A percentile compares a stretch with the other conserved stretches of the same genome.
Evolutionary conservation across 2,329 filamentous ascomycete genomes (phyloP).

Genomic region (Fusarium solani-melongenae): DNA sequence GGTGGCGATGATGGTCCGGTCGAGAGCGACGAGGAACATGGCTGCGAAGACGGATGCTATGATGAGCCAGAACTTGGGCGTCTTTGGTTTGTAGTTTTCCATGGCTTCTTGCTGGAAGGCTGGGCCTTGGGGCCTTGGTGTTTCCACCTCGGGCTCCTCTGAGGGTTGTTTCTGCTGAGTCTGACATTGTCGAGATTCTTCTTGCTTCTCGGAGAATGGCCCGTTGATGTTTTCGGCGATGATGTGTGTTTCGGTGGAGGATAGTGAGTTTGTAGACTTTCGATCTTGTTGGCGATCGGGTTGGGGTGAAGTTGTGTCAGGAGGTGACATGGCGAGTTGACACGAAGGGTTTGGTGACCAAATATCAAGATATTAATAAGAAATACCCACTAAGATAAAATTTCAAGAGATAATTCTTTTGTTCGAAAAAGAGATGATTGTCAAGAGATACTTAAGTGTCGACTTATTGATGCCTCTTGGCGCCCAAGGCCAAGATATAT

Average conservation of each 20-base stretch:
- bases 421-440: background rate
- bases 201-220: background rate
- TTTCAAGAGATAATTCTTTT: background rate
- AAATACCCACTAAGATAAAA: background rate
- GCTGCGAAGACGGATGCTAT: constrained; percentile 65
- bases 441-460: background rate
- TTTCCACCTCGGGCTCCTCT: constrained; percentile 31
- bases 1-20: constrained; percentile 67
- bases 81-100: constrained; percentile 63
- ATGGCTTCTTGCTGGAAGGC: constrained; percentile 45
- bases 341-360: background rate
- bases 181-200: background rate
- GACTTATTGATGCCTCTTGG: background rate
- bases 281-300: constrained; percentile 5
- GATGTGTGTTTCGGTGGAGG: constrained; percentile 27
- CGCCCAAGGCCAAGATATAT: constrained; percentile 26
- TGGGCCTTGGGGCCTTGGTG: constrained; percentile 15
- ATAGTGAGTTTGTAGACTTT: constrained; percentile 34
- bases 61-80: constrained; percentile 66
- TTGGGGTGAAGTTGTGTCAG: background rate
- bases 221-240: background rate
- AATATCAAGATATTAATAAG: background rate
- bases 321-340: constrained; percentile 18
- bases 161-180: constrained; percentile 5
- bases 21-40: constrained; percentile 67